These are phyloP conservation scores for Nannochloris sp. DNA, from an alignment of 139 green algal genomes.

Conservation along the genomic window DNA sequence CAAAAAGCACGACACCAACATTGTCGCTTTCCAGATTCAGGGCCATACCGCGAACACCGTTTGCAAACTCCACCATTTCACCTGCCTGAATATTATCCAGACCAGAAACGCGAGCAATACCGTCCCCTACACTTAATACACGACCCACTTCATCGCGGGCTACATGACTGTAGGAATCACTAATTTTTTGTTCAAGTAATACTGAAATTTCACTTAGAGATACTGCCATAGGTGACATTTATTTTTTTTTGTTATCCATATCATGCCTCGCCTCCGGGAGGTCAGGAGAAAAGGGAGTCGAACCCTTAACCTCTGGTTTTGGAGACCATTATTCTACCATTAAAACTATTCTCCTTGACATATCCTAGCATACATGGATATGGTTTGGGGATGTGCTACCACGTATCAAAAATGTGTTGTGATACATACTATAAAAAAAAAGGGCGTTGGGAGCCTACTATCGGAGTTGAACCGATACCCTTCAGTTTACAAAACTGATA, in stretches of 20 bases:
- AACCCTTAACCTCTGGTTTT: conserved; percentile 28
- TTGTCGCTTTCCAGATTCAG: conserved; percentile 88
- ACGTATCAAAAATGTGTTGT: neutral
- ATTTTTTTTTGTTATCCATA: conserved; percentile 22
- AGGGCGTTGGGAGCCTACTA: conserved; percentile 2
- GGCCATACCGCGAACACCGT: conserved; percentile 79
- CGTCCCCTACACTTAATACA: conserved; percentile 83
- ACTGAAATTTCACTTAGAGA: conserved; percentile 43
- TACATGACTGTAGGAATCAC: conserved; percentile 39
- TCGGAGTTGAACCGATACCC: conserved; percentile 16
- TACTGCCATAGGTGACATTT: conserved; percentile 26
- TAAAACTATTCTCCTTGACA: conserved; percentile 27
- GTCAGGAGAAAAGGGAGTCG: conserved; percentile 24
- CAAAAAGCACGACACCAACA: conserved; percentile 85
- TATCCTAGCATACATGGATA: neutral
- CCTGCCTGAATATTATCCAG: conserved; percentile 76
- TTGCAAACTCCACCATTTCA: conserved; percentile 85
- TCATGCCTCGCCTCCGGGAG: conserved; percentile 9
- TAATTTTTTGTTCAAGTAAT: conserved; percentile 49
- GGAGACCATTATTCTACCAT: conserved; percentile 35
- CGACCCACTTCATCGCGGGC: conserved; percentile 58
- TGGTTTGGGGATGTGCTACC: neutral
- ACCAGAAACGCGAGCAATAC: conserved; percentile 84
- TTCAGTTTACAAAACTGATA: conserved; percentile 23
- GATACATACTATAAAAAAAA: neutral